Evolutionary conservation across 2,329 filamentous ascomycete genomes (phyloP), one percentile per base, ranked within the genome.

Genomic region (Alternaria burnsii): DNA sequence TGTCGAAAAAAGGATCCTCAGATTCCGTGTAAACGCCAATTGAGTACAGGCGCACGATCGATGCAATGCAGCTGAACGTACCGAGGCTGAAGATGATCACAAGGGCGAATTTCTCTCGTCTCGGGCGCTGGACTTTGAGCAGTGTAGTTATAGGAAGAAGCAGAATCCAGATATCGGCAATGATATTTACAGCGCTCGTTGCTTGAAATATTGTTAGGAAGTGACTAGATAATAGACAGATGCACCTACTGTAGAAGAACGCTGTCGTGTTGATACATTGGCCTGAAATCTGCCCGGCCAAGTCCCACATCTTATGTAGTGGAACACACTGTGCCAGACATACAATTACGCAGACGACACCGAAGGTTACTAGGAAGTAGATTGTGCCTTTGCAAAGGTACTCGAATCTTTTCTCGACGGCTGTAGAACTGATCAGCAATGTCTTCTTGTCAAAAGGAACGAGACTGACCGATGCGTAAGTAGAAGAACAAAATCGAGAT

Each of bases 1-100:
- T 90, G 74, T 94, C 93, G 88, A 83, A 87, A 53, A 83, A 84
- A 52, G 86, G 84, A 65, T 87, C 85, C 3, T 78, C 78, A 9
- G 77, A 76, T 14, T 80, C 76, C 38, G 70, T 76, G 44, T 74
- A 76, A 43, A 79, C 80, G 24, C 79, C 68, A 30, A 73, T 69
- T 76, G 79, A 56, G 76, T 81, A 53, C 72, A 74, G 18, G 76
- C 82, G 28, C 90, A 92, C 68, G 87, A 87, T 76, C 94, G 93
- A 56, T 95, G 84, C 75, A 93, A 96, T 73, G 92, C 93, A 68
- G 95, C 93, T 91, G 69, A 97, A 97, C 57, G 93, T 86, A 64
- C 93, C 93, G 54, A 96, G 85, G 50, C 88, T 85, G 74, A 97
- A 97, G 0, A 93, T 94, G 28, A 94, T 79, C 51, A 97, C 85